These are phyloP conservation scores for Dendrostoma leiphaemia DNA, from an alignment of 2,329 filamentous ascomycete species.

Conservation along the genomic window DNA sequence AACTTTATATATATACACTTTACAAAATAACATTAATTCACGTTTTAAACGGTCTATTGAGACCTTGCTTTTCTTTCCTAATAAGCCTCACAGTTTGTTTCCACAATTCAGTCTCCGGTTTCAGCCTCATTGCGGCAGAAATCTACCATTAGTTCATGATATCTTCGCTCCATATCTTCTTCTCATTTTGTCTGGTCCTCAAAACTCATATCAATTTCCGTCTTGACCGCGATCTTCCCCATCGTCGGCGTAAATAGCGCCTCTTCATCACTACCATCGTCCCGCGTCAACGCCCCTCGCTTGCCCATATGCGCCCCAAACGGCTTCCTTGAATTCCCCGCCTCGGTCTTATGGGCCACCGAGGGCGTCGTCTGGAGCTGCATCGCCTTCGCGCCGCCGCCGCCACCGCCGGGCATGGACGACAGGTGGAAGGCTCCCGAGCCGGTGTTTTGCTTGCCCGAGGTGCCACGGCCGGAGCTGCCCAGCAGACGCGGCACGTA, in stretches of 20 bases:
- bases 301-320: background rate
- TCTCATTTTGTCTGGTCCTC: background rate
- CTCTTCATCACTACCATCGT: background rate
- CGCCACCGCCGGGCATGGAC: conserved; percentile 12
- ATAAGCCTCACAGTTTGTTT: no score
- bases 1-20: no score
- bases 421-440: conserved; percentile 13
- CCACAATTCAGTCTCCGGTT: background rate
- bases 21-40: no score
- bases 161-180: background rate
- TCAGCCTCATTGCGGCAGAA: background rate
- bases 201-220: conserved; percentile 5
- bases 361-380: background rate
- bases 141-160: background rate
- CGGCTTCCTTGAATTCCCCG: background rate
- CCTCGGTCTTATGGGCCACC: background rate
- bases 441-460: conserved; percentile 2
- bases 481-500: conserved; percentile 38
- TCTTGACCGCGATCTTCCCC: conserved; percentile 10
- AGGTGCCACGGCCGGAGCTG: conserved; percentile 21
- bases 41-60: no score
- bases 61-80: no score
- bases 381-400: background rate
- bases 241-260: background rate
- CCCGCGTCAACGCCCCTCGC: background rate